phyloP scores from a whole-genome alignment of 805 yeast genomes.

The Barnettozyma wickerhamii region DNA sequence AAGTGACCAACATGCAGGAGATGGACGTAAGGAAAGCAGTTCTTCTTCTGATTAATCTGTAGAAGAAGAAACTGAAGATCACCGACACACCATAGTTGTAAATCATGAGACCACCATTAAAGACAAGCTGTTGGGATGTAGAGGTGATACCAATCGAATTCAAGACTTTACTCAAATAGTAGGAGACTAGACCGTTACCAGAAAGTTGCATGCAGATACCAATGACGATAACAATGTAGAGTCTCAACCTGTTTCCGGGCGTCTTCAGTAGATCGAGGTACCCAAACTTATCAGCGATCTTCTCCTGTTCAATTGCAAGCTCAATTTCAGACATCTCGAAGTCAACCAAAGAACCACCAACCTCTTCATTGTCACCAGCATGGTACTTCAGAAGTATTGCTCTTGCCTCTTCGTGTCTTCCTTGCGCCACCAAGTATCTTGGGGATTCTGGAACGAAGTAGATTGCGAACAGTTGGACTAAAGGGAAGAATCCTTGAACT shows the following conservation, averaged over 20 bases:
- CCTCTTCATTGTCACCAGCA: constrained; percentile 29
- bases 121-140: constrained; percentile 36
- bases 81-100: constrained; percentile 35
- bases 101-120: constrained; percentile 45
- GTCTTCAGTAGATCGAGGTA: too few relatives aligned
- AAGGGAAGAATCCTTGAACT: constrained; percentile 44
- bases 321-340: constrained; percentile 38
- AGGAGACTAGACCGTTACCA: too few relatives aligned
- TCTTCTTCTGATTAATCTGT: constrained; percentile 31
- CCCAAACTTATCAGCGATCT: constrained; percentile 22
- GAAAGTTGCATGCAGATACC: constrained; percentile 33
- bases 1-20: constrained; percentile 31
- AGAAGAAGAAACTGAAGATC: constrained; percentile 20
- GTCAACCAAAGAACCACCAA: constrained; percentile 26
- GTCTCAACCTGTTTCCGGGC: too few relatives aligned
- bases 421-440: constrained; percentile 37
- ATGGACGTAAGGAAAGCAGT: constrained; percentile 30
- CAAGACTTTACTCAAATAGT: constrained; percentile 45
- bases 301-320: constrained; percentile 38
- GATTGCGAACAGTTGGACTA: constrained; percentile 33
- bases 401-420: constrained; percentile 39
- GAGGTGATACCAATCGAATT: constrained; percentile 47
- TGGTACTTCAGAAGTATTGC: constrained; percentile 34
- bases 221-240: constrained; percentile 29
- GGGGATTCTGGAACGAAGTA: constrained; percentile 47